Conservation (phyloP, 352 stramenopile species). For the Phytophthora ohioensis region DNA sequence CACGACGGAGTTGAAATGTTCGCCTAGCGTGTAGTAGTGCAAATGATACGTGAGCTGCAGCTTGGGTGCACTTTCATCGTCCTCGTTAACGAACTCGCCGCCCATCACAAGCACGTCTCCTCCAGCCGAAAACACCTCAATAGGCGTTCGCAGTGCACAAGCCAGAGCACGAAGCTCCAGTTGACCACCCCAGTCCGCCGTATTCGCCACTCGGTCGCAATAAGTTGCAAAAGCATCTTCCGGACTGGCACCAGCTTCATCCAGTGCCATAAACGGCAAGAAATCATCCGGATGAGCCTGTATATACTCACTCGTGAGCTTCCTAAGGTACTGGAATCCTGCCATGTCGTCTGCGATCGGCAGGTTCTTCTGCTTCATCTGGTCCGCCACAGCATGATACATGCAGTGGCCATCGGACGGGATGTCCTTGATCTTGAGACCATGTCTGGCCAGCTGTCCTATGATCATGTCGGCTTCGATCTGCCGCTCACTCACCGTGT, state of each 20-base stretch:
- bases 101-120: constrained; percentile 92
- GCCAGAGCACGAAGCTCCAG: constrained; percentile 95
- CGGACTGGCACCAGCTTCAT: constrained; percentile 44
- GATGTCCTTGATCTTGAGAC: constrained; percentile 93
- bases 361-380: constrained; percentile 78
- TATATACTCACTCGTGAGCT: constrained; percentile 84
- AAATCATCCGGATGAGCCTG: constrained; percentile 91
- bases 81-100: constrained; percentile 65
- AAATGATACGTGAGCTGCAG: constrained; percentile 96
- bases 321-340: constrained; percentile 74
- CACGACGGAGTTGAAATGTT: constrained; percentile 98
- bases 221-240: constrained; percentile 90
- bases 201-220: constrained; percentile 90
- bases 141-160: constrained; percentile 85
- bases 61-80: constrained; percentile 46
- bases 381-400: constrained; percentile 95
- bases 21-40: constrained; percentile 99
- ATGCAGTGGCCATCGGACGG: constrained; percentile 97
- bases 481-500: constrained; percentile 83
- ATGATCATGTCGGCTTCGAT: constrained; percentile 83
- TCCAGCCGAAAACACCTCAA: constrained; percentile 94
- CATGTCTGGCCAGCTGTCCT: constrained; percentile 58
- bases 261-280: constrained; percentile 89
- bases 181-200: constrained; percentile 97
- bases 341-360: constrained; percentile 35